Conservation (phyloP, 2,329 filamentous ascomycete species). For the Cladosporium sp. region DNA sequence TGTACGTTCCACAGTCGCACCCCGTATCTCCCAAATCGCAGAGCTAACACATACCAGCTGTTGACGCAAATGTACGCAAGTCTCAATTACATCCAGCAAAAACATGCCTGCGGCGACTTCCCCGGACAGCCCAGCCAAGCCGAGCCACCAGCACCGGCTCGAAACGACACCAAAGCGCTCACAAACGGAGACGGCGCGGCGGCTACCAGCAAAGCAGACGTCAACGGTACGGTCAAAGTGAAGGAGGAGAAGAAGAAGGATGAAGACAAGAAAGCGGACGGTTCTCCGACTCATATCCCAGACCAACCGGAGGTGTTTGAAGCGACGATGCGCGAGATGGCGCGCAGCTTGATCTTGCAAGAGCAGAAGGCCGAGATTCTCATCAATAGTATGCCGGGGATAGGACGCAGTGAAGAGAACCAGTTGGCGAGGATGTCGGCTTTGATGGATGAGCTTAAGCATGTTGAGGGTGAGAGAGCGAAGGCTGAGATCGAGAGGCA, state of each 20-base stretch:
- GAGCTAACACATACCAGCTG: constrained; percentile 31
- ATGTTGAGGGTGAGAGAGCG: constrained; percentile 37
- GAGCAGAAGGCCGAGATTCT: constrained; percentile 78
- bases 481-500: constrained; percentile 40
- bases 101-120: constrained; percentile 39
- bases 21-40: background rate
- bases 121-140: constrained; percentile 37
- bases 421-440: constrained; percentile 58
- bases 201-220: constrained; percentile 6
- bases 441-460: constrained; percentile 40
- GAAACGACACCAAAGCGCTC: constrained; percentile 14
- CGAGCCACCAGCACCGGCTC: constrained; percentile 16
- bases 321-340: constrained; percentile 65
- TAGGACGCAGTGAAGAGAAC: constrained; percentile 72
- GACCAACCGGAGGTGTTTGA: constrained; percentile 61
- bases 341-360: constrained; percentile 70
- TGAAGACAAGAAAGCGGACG: constrained; percentile 10
- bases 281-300: constrained; percentile 44
- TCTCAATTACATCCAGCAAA: constrained; percentile 40
- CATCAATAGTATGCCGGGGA: constrained; percentile 68
- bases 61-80: constrained; percentile 45
- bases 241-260: constrained; percentile 4
- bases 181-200: constrained; percentile 19
- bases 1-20: constrained; percentile 42
- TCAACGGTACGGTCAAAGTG: constrained; percentile 18